These are phyloP conservation scores for Jamesozyma piceae DNA, from an alignment of 805 yeast genomes.

Conservation along the genomic window DNA sequence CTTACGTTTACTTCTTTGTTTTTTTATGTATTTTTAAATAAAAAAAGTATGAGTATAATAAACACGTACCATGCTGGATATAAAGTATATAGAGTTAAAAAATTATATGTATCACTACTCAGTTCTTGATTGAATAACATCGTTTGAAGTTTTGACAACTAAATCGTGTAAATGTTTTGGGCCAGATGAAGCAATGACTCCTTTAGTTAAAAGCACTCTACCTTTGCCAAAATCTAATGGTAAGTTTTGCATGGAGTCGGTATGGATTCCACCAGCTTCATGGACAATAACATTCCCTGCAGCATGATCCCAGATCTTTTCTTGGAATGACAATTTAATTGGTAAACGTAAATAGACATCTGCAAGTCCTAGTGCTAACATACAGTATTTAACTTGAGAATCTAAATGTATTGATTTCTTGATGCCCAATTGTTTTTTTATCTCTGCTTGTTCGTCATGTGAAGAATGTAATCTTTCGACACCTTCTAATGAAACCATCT, in stretches of 20 bases:
- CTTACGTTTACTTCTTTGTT: no score
- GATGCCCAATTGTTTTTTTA: constrained; percentile 57
- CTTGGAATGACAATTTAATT: constrained; percentile 62
- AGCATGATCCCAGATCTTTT: constrained; percentile 98
- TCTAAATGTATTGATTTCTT: constrained; percentile 71
- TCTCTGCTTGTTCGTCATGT: constrained; percentile 71
- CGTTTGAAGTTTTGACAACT: constrained; percentile 19
- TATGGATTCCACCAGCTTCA: constrained; percentile 88
- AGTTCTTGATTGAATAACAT: constrained; percentile 17
- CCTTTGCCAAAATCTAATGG: constrained; percentile 79
- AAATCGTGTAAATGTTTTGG: constrained; percentile 20
- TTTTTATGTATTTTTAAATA: no score
- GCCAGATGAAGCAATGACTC: constrained; percentile 75
- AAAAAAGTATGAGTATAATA: no score
- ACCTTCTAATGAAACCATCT: constrained; percentile 49
- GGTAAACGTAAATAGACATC: constrained; percentile 89
- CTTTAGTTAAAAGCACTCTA: constrained; percentile 68
- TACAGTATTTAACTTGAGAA: constrained; percentile 93
- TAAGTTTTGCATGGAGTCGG: constrained; percentile 65
- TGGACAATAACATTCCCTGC: constrained; percentile 81
- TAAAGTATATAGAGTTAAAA: not conserved
- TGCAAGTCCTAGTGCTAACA: constrained; percentile 82
- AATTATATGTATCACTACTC: not conserved
- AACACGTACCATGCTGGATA: no score
- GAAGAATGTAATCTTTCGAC: constrained; percentile 94